Evolutionary conservation across 2,329 filamentous ascomycete genomes (phyloP), one percentile per base, ranked within the genome.

Genomic region (Claviceps pazoutovae): DNA sequence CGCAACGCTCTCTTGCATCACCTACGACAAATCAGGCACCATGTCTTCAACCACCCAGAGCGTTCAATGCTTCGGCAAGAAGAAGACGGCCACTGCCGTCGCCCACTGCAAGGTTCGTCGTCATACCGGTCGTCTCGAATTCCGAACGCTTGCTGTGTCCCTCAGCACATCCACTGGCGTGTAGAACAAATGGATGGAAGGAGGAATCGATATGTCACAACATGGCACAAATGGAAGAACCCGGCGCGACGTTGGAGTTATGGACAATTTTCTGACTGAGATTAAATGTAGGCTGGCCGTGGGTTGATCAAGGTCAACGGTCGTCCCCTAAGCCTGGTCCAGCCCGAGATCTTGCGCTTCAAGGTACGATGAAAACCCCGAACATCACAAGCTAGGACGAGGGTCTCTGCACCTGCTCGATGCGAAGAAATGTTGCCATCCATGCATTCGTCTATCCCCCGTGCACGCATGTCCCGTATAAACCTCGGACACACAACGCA

Each of bases 41-140:
- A 88, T 88, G 83, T 84, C 86, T 74, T 76, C 83, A 68, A 74
- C 79, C 67, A 76, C 79, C 66, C 84, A 86, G 76, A 86, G 82
- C 74, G 86, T 89, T 68, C 89, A 95, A 83, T 95, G 89, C 86
- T 96, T 97, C 86, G 90, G 90, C 84, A 96, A 96, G 85, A 90
- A 90, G 82, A 88, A 87, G 82, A 89, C 83, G 70, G 88, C 88
- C 66, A 87, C 84, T 60, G 84, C 83, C 68, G 88, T 94, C 76
- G 88, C 88, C 73, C 87, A 91, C 79, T 91, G 86, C 85, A 90
- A 91, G 83, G 83, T 87, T 79, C 72, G 75, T 69, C 41, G n/a
- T 17, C 14, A 7, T 8, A 26, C 46, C 46, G 46, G 39, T n/a
- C 16, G 47, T 49, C 38, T 16, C n/a, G 36, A 46, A 50, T 48